A percentile compares a stretch with the other conserved stretches of the same genome.
These are phyloP conservation scores for Verticillium tricorpus DNA, from an alignment of 2,329 filamentous ascomycete genomes.

Conservation along the genomic window DNA sequence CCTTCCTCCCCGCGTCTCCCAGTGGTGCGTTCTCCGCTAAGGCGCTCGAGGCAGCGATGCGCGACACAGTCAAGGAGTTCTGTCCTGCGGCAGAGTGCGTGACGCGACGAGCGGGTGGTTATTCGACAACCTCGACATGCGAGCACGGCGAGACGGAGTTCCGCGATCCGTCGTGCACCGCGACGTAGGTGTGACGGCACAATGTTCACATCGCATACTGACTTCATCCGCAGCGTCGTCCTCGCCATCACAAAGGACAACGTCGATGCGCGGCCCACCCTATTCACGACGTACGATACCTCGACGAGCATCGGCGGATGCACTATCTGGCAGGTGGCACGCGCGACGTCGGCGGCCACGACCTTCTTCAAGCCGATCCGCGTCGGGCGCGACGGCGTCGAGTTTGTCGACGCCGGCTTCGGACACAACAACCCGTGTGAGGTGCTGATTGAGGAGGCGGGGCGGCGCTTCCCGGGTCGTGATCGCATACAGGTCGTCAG, in stretches of 20 bases:
- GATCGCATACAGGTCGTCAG: conserved; percentile 14
- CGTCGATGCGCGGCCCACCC: conserved; percentile 17
- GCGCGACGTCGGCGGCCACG: conserved; percentile 15
- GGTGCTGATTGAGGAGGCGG: conserved; percentile 22
- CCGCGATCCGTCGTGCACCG: conserved; percentile 11
- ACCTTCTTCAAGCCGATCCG: conserved; percentile 7
- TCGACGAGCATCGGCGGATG: conserved; percentile 7
- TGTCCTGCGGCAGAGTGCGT: neutral
- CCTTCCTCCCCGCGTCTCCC: conserved; percentile 10
- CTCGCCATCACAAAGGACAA: conserved; percentile 23
- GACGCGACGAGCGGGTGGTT: conserved; percentile 8
- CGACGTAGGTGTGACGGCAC: neutral
- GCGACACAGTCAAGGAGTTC: conserved; percentile 9
- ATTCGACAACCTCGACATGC: conserved; percentile 10
- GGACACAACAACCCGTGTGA: conserved; percentile 6
- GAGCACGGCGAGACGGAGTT: conserved; percentile 16
- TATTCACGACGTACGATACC: conserved; percentile 22
- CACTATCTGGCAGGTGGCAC: conserved; percentile 9
- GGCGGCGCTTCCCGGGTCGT: conserved; percentile 11
- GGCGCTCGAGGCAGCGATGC: conserved; percentile 18
- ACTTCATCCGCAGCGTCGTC: conserved; percentile 13
- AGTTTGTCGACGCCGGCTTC: conserved; percentile 1
- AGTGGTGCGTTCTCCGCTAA: conserved; percentile 18
- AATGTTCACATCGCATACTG: neutral
- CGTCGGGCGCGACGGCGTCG: neutral